Percentiles rank a stretch among this genome's conserved stretches.
These are phyloP conservation scores for Corinectria fuckeliana DNA, from an alignment of 2,329 filamentous ascomycete genomes.

Conservation along the genomic window DNA sequence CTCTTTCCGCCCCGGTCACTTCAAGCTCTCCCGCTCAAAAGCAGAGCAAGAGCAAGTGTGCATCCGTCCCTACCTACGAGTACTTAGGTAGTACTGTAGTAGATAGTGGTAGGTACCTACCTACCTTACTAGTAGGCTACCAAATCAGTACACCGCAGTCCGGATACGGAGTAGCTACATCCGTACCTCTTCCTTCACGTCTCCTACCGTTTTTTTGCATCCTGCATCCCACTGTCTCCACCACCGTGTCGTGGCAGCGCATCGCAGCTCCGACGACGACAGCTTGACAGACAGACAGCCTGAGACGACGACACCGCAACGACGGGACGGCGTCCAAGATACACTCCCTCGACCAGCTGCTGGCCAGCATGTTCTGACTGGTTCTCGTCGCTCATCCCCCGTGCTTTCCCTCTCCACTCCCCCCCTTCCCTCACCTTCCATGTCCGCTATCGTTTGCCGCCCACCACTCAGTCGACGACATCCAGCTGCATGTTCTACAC, in stretches of 20 bases:
- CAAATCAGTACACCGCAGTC: neutral
- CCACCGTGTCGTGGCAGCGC: slow-evolving; percentile 35
- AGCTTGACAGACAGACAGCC: slow-evolving; percentile 18
- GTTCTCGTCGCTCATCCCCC: slow-evolving; percentile 2
- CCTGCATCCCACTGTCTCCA: slow-evolving; percentile 34
- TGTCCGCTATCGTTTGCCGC: slow-evolving; percentile 6
- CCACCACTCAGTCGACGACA: slow-evolving; percentile 15
- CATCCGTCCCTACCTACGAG: neutral
- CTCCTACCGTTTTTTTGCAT: slow-evolving; percentile 29
- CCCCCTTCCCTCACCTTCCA: slow-evolving; percentile 5
- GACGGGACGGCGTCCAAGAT: slow-evolving; percentile 1
- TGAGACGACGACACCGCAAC: slow-evolving; percentile 1
- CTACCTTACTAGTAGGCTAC: neutral
- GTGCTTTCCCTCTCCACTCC: slow-evolving; percentile 17
- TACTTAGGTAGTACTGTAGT: too few relatives aligned
- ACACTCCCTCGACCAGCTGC: slow-evolving; percentile 14
- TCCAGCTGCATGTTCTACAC: slow-evolving; percentile 11
- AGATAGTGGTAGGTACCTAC: too few relatives aligned
- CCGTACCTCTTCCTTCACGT: slow-evolving; percentile 12
- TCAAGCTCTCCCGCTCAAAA: slow-evolving; percentile 5
- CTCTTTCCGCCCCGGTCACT: neutral
- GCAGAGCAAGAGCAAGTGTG: neutral
- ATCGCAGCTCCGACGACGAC: slow-evolving; percentile 19
- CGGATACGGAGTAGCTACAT: neutral
- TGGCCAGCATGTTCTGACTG: slow-evolving; percentile 29